Evolutionary conservation across 192 early-diverging fungal genomes (phyloP), one percentile per base, ranked within the genome.

Genomic region (Endogone sp.): DNA sequence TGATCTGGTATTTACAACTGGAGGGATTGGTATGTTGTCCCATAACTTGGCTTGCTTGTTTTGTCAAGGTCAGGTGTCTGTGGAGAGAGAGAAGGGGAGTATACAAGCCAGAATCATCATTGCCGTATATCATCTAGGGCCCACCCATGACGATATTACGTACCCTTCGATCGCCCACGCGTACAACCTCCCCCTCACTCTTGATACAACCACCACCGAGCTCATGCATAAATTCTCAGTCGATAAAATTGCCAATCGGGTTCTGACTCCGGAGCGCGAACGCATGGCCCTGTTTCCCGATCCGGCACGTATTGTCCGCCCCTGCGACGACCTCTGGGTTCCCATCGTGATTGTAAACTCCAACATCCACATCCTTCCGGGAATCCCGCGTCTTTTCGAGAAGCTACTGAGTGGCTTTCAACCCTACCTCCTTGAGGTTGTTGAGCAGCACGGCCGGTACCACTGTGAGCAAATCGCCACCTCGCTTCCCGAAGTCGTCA

Each of bases 301-400:
- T 2, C 65, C 59, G 13, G 72, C 84, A 0, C 23, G 13, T 3
- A 76, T 87, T 25, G 22, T 74, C 16, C 85, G 76, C 60, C 84
- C 85, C 0, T 69, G 71, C 29, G 65, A 68, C 3, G 76, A 78
- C n/a, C 65, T 87, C 10, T 93, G 91, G 91, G 88, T 92, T 28
- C 91, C 91, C 0, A 79, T 92, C 24, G 89, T 90, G 27, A 72
- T 85, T 8, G 84, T 86, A 9, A 87, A 87, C 58, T 68, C 68
- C 22, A 91, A 90, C 66, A 81, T 92, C 32, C 85, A 86, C 65
- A 77, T 92, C 30, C 74, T 93, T 22, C 91, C 91, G 0, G 90
- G 90, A 0, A 78, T 93, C 26, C 90, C 91, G 22, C 67, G 74
- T 49, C 71, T 93, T 37, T 93, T 92, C 72, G 74, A 82, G 71